Evolutionary conservation across 2,329 filamentous ascomycete genomes (phyloP), one percentile per base, ranked within the genome.

Genomic region (Aspergillus sp.): DNA sequence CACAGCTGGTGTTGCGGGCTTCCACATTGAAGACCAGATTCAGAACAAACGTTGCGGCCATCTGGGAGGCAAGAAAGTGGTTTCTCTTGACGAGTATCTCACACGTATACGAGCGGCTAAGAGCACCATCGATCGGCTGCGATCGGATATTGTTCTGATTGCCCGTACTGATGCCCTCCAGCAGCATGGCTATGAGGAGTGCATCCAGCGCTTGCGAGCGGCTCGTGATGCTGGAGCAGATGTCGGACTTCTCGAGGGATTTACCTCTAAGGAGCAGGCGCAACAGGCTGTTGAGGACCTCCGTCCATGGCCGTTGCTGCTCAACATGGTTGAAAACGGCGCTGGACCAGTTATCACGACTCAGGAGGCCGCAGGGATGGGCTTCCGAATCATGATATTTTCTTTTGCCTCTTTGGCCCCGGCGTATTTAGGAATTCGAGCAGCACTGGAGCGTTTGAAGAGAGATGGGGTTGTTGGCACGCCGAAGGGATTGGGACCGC

Each of bases 11-110:
- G 74, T 81, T 2, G 78, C 78, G 2, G 78, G 73, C 1, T 68
- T 80, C 38, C 78, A 81, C 52, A 74, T 81, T 48, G 78, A 82
- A 60, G 78, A 81, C 60, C 76, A 81, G 56, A 72, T 79, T 22
- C 59, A 62, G 48, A 69, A 65, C 45, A 71, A 72, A 46, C 62
- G 67, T 3, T 71, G 69, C 48, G 68, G 69, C 3, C 68, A 71
- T 47, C 60, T 71, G 2, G 59, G 61, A 1, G 68, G 67, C 25
- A 72, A 71, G 49, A 62, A 64, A 23, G 64, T 71, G 4, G 68
- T 72, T 15, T 51, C 59, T 12, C 44, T 59, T 3, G 67, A 68
- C 0, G 61, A 65, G 38, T 71, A 63, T 45, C 50, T 64, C 15
- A 64, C 57, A 3, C 61, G 69, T 1, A 62, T 71, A 22, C 63